Evolutionary conservation across 495 filamentous ascomycete genomes (phyloP).

Genomic region (Neurospora sp.): DNA sequence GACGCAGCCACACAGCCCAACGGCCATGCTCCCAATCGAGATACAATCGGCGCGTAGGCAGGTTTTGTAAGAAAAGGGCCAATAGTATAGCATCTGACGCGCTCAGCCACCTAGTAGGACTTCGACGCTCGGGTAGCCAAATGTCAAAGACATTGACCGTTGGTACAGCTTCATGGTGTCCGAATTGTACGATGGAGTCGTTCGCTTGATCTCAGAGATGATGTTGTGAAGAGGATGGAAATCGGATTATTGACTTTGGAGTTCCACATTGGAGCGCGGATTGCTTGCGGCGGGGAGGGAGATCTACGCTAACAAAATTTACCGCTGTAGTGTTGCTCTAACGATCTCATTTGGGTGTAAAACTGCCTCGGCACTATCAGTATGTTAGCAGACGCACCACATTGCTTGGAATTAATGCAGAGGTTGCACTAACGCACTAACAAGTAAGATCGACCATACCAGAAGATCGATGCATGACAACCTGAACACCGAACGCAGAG

Average conservation of each 20-base stretch:
- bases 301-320: background rate
- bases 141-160: background rate
- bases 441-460: too few species aligned
- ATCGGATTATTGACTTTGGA: background rate
- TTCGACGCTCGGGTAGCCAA: background rate
- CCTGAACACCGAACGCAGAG: too few species aligned
- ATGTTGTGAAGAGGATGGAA: background rate
- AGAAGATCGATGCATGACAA: too few species aligned
- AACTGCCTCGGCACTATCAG: too few species aligned
- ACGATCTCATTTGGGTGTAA: too few species aligned
- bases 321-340: too few species aligned
- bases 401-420: too few species aligned
- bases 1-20: background rate
- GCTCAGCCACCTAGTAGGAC: background rate
- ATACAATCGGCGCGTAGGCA: background rate
- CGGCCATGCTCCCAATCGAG: background rate
- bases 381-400: too few species aligned
- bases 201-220: background rate
- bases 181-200: background rate
- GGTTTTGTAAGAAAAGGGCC: background rate
- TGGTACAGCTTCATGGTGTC: background rate
- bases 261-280: background rate
- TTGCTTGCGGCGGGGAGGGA: background rate
- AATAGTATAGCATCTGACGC: background rate
- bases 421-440: too few species aligned